Percentiles rank a stretch among this genome's conserved stretches.
Evolutionary conservation across 2,329 filamentous ascomycete genomes (phyloP).

Genomic region (Neophaeococcomyces aloes): DNA sequence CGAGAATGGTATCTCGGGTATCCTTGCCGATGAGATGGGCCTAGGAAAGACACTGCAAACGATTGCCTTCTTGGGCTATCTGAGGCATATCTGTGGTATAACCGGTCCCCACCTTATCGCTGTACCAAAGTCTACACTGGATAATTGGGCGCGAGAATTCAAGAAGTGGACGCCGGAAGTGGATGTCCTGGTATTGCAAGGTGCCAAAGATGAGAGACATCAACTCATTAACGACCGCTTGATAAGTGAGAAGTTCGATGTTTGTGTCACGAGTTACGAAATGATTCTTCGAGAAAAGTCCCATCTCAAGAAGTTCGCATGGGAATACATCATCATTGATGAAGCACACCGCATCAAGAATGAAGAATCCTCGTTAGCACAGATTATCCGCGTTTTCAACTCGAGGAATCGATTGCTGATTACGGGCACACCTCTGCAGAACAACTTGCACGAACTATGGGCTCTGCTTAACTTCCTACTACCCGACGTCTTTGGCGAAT

Average conservation of each 20-base stretch:
- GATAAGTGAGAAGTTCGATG: slow-evolving; percentile 91
- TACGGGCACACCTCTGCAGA: slow-evolving; percentile 91
- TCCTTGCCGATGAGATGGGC: slow-evolving; percentile 97
- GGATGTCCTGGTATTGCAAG: slow-evolving; percentile 85
- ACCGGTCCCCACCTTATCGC: slow-evolving; percentile 82
- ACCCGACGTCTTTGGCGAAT: slow-evolving; percentile 95
- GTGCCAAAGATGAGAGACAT: slow-evolving; percentile 86
- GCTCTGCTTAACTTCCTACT: slow-evolving; percentile 92
- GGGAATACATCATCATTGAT: slow-evolving; percentile 99
- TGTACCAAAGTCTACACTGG: slow-evolving; percentile 92
- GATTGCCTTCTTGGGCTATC: slow-evolving; percentile 89
- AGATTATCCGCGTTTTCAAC: slow-evolving; percentile 92
- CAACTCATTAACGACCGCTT: slow-evolving; percentile 80
- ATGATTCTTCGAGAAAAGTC: slow-evolving; percentile 96
- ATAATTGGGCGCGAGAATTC: slow-evolving; percentile 98
- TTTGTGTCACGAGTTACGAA: slow-evolving; percentile 97
- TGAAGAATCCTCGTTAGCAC: slow-evolving; percentile 90
- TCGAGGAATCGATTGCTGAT: slow-evolving; percentile 92
- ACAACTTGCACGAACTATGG: slow-evolving; percentile 97
- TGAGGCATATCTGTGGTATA: slow-evolving; percentile 81
- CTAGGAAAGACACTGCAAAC: slow-evolving; percentile 96
- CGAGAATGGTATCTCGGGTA: slow-evolving; percentile 97
- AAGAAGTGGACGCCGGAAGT: slow-evolving; percentile 89
- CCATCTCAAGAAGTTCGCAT: slow-evolving; percentile 92
- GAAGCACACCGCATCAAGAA: slow-evolving; percentile 99